Conservation (phyloP, 1,139 yeast species). For the Yamadazyma buinensis region DNA sequence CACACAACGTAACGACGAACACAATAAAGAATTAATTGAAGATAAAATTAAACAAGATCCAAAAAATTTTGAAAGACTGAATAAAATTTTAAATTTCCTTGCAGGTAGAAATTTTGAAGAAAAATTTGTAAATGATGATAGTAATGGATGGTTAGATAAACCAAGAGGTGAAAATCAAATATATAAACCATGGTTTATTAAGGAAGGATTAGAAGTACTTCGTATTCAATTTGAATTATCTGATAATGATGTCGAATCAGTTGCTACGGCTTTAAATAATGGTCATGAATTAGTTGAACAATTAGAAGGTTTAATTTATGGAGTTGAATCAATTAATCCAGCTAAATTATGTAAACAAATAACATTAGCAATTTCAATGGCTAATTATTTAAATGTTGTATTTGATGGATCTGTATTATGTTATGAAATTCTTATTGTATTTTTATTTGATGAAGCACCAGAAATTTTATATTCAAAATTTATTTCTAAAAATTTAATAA, state of each 20-base stretch:
- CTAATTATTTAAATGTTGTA: neutral
- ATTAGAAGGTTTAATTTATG: neutral
- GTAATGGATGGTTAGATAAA: slow-evolving; percentile 68
- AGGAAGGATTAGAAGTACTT: neutral
- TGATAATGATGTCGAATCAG: neutral
- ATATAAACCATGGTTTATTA: slow-evolving; percentile 7
- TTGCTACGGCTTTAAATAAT: neutral
- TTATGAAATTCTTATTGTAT: slow-evolving; percentile 24
- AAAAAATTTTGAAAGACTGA: neutral
- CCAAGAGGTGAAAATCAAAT: slow-evolving; percentile 53
- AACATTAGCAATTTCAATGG: neutral
- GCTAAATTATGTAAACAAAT: neutral
- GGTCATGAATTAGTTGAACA: neutral
- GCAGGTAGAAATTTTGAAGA: slow-evolving; percentile 2
- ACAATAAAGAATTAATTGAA: neutral
- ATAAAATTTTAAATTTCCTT: too few species aligned
- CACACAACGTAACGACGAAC: neutral
- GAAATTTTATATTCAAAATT: slow-evolving; percentile 25
- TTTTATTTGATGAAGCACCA: slow-evolving; percentile 38
- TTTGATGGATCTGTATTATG: neutral
- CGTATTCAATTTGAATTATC: too few species aligned
- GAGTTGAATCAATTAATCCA: neutral
- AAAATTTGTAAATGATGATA: slow-evolving; percentile 32
- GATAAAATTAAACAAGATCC: neutral
- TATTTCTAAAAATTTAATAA: slow-evolving; percentile 20